A percentile compares a stretch with the other conserved stretches of the same genome.
Evolutionary conservation across 371 early-diverging fungal genomes (phyloP).

Genomic region (Mortierella sp.): DNA sequence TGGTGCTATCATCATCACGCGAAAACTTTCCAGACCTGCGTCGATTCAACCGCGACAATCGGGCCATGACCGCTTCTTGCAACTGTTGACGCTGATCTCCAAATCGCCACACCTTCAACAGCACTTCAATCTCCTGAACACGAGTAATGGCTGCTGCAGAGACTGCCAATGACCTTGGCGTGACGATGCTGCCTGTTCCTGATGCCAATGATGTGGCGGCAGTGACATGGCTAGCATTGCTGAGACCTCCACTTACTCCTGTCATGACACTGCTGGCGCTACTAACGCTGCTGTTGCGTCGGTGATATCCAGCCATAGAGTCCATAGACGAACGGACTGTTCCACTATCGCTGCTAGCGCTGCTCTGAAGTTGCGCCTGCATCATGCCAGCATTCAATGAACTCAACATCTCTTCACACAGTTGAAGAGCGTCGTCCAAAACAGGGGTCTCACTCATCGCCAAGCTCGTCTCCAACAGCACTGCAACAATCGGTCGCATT

Average conservation of each 20-base stretch:
- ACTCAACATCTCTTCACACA: constrained; percentile 35
- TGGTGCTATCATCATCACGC: constrained; percentile 9
- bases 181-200: constrained; percentile 24
- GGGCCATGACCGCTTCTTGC: constrained; percentile 30
- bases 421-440: constrained; percentile 39
- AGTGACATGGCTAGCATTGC: too few species aligned
- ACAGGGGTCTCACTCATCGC: constrained; percentile 38
- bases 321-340: constrained; percentile 21
- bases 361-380: too few species aligned
- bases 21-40: constrained; percentile 10
- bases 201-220: neutral
- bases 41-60: constrained; percentile 30
- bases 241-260: neutral
- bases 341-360: constrained; percentile 9
- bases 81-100: constrained; percentile 38
- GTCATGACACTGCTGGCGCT: constrained; percentile 17
- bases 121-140: constrained; percentile 36
- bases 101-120: constrained; percentile 45
- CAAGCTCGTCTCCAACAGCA: constrained; percentile 40
- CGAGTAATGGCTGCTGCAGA: constrained; percentile 29
- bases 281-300: constrained; percentile 41
- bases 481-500: constrained; percentile 48
- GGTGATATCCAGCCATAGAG: constrained; percentile 16
- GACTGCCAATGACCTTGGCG: constrained; percentile 42
- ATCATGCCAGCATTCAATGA: constrained; percentile 19